Evolutionary conservation across 129 eudicot genomes (phyloP).

Genomic region (Arctium minus): DNA sequence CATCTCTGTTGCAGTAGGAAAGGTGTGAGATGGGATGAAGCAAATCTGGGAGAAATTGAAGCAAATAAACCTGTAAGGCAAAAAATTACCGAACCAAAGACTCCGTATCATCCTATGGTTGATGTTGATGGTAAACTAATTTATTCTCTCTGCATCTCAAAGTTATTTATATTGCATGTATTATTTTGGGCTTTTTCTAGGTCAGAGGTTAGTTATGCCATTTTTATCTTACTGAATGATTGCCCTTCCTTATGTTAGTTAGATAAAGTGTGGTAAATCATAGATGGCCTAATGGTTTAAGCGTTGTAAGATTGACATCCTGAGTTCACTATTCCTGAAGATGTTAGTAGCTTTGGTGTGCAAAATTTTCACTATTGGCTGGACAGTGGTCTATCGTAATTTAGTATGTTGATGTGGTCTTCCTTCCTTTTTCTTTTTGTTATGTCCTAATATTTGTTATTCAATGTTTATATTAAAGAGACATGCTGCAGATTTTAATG

Average conservation of each 20-base stretch:
- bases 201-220: neutral
- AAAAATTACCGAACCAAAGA: slow-evolving; percentile 97
- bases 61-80: slow-evolving; percentile 92
- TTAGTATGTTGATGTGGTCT: no score
- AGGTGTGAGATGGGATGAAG: slow-evolving; percentile 86
- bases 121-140: slow-evolving; percentile 62
- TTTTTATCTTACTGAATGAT: neutral
- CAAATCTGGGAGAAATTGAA: slow-evolving; percentile 80
- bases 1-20: slow-evolving; percentile 35
- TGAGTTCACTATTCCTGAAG: no score
- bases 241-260: neutral
- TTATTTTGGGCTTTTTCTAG: slow-evolving; percentile 6
- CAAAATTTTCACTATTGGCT: no score
- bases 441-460: no score
- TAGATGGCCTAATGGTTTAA: neutral
- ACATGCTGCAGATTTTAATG: no score
- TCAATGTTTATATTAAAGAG: no score
- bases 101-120: slow-evolving; percentile 92
- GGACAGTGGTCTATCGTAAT: no score
- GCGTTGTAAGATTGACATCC: no score
- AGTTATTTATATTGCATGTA: slow-evolving; percentile 1
- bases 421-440: no score
- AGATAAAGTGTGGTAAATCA: neutral
- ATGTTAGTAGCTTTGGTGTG: no score
- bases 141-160: neutral